Base-by-base conservation (phyloP, 192 early-diverging fungal genomes). In the Coemansia sp. region DNA sequence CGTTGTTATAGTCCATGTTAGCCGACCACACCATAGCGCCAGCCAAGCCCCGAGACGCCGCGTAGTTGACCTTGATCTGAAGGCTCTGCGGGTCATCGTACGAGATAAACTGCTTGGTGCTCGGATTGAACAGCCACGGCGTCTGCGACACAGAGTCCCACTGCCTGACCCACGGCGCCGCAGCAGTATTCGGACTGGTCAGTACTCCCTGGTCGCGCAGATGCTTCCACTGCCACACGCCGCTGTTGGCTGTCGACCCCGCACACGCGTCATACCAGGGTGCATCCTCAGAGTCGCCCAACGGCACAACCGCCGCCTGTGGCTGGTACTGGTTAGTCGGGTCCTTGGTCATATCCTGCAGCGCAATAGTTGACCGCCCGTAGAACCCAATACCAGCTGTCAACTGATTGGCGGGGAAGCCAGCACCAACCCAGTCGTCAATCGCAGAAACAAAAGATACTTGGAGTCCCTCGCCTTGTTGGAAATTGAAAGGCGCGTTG, bases 21-120 rank as follows among this genome's bases (percentile, higher is more conserved):
- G 87, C 10, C 10, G 84, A 86, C 89, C 91, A 92, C 32, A 91
- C 66, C 89, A 92, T 91, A 33, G 84, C 65, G 7, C 91, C 91
- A 8, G 75, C 84, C 33, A 93, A 70, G 4, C 80, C 85, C 26
- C 78, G 64, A 6, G 78, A 73, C 19, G 77, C 75, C 14, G 88
- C 89, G 72, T 86, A 89, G 64, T 86, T 69, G 2, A 87, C 85
- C 77, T 92, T 91, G 58, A 85, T 67, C 50, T 69, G 70, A 37
- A 93, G 55, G 21, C 88, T 89, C 35, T 78, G 46, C 10, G 86
- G 78, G 53, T 93, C 89, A 59, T 92, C 89, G 53, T 93, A 93
- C 7, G 88, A 88, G 66, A 93, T 88, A 62, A 88, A 90, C 43
- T 75, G 67, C 39, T 81, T 87, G 19, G 76, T 90, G 19, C 33